Conservation (phyloP, 1,284 basidiomycete genomes). For the Pseudozyma hubeiensis region DNA sequence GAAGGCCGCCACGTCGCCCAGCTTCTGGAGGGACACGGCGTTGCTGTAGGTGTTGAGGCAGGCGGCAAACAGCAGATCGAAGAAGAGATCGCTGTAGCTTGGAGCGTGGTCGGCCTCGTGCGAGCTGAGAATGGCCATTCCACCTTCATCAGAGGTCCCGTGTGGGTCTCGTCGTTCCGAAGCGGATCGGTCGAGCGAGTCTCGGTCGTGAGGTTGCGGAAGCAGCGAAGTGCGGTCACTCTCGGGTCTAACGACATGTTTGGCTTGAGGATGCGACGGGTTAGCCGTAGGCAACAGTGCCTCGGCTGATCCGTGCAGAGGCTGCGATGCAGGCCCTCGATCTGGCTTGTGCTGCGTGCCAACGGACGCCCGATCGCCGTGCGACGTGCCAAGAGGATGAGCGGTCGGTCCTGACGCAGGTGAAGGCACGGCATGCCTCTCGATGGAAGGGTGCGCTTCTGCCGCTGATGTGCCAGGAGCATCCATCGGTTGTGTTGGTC, state of each 20-base stretch:
- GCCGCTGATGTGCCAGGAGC: too few relatives aligned
- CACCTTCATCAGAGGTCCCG: neutral
- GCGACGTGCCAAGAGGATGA: neutral
- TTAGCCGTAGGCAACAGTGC: neutral
- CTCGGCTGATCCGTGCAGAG: neutral
- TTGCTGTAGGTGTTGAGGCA: slow-evolving; percentile 44
- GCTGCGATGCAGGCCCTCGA: neutral
- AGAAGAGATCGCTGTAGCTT: slow-evolving; percentile 47
- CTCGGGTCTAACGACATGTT: slow-evolving; percentile 1
- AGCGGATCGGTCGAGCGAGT: too few relatives aligned
- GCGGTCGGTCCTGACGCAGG: neutral
- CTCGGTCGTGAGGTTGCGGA: too few relatives aligned
- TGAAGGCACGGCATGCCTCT: neutral
- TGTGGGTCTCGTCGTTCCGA: neutral
- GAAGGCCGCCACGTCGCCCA: slow-evolving; percentile 36
- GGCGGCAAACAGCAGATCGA: slow-evolving; percentile 48
- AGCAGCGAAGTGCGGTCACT: neutral
- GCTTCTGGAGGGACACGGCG: slow-evolving; percentile 32
- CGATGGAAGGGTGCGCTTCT: too few relatives aligned
- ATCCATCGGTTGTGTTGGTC: too few relatives aligned
- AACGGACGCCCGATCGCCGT: neutral
- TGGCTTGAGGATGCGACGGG: neutral
- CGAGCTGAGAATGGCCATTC: slow-evolving; percentile 22
- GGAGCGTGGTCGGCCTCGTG: slow-evolving; percentile 24
- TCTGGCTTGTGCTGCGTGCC: neutral